Evolutionary conservation across 78 protist species (phyloP).

Genomic region (Dictyostelium intermedium): DNA sequence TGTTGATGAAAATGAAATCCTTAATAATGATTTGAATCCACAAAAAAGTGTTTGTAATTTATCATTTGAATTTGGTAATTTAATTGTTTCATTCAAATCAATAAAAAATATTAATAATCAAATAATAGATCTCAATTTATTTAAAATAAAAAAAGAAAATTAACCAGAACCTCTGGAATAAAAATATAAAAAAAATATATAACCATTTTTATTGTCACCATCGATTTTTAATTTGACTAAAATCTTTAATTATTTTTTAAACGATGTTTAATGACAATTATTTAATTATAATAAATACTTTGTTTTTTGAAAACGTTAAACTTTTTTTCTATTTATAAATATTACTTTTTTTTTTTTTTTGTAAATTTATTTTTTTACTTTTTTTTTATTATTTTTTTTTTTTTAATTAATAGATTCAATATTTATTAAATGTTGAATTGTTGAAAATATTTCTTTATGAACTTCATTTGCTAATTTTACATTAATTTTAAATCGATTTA

Average conservation of each 20-base stretch:
- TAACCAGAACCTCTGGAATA: too few species aligned
- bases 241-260: too few species aligned
- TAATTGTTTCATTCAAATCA: not conserved
- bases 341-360: not conserved
- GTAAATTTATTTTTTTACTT: not conserved
- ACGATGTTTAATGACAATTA: too few species aligned
- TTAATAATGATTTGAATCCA: not conserved
- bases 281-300: too few species aligned
- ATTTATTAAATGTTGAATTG: slow-evolving; percentile 63
- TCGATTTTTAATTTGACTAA: too few species aligned
- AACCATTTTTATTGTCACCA: too few species aligned
- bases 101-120: not conserved
- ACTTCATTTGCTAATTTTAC: slow-evolving; percentile 52
- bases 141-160: not conserved
- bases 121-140: not conserved
- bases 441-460: slow-evolving; percentile 57
- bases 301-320: too few species aligned
- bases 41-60: not conserved
- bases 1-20: not conserved
- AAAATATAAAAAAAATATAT: too few species aligned
- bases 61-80: not conserved
- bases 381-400: not conserved
- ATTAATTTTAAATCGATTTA: slow-evolving; percentile 60
- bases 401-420: slow-evolving; percentile 7
- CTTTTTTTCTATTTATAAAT: not conserved